These are phyloP conservation scores for Dendrobium officinale DNA, from an alignment of 106 monocot genomes.

Conservation along the genomic window DNA sequence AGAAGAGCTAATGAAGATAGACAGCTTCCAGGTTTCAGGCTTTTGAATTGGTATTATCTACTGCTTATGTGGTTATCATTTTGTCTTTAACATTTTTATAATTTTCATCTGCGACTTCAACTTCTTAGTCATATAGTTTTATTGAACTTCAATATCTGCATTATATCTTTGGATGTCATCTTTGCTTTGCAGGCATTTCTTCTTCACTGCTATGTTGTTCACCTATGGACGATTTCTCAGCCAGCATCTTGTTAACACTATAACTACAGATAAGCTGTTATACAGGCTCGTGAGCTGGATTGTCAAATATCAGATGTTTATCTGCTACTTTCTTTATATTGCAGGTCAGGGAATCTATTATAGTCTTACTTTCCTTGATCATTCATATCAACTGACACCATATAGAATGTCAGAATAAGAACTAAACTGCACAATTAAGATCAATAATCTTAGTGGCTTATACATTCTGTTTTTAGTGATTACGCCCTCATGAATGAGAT, in stretches of 20 bases:
- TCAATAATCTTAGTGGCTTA: neutral
- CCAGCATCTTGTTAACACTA: conserved; percentile 85
- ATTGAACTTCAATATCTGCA: neutral
- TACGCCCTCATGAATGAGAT: neutral
- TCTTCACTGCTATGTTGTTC: conserved; percentile 57
- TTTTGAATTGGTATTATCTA: conserved; percentile 73
- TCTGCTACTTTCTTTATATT: conserved; percentile 91
- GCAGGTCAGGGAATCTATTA: conserved; percentile 31
- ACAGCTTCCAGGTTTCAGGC: conserved; percentile 86
- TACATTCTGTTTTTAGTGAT: neutral
- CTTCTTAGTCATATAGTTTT: neutral
- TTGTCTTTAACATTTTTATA: neutral
- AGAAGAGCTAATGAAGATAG: conserved; percentile 81
- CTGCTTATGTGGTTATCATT: neutral
- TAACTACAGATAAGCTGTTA: conserved; percentile 82
- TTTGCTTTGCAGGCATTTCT: conserved; percentile 61
- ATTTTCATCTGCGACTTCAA: neutral
- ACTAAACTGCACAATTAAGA: neutral
- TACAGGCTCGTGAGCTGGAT: conserved; percentile 79
- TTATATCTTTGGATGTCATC: neutral
- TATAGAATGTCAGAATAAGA: neutral
- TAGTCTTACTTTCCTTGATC: neutral
- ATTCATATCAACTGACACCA: neutral
- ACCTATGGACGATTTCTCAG: conserved; percentile 95
- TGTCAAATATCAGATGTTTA: conserved; percentile 97